Evolutionary conservation across 2,329 filamentous ascomycete species (phyloP).

Genomic region (Penicillium sp.): DNA sequence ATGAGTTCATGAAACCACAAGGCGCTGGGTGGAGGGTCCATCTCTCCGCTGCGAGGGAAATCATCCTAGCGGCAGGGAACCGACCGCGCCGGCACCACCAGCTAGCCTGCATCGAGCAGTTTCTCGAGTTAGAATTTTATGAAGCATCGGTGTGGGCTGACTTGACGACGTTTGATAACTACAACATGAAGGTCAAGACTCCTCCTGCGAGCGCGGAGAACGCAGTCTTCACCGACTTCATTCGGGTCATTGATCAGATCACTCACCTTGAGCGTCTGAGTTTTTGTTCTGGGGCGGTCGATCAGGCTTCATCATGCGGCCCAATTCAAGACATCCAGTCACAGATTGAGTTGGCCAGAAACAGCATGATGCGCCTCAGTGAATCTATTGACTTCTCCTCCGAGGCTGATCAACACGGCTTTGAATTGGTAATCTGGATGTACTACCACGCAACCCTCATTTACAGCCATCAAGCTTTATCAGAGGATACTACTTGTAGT

Average conservation of each 20-base stretch:
- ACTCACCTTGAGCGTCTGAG: conserved; percentile 14
- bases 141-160: conserved; percentile 15
- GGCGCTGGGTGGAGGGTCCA: conserved; percentile 18
- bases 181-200: conserved; percentile 7
- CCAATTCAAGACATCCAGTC: not conserved
- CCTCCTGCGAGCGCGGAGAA: conserved; percentile 9
- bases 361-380: conserved; percentile 3
- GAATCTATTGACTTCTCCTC: conserved; percentile 4
- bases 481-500: not conserved
- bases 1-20: conserved; percentile 21
- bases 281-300: not conserved
- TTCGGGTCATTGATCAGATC: conserved; percentile 20
- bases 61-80: conserved; percentile 10
- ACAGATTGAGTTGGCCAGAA: conserved; percentile 3
- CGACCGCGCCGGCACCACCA: not conserved
- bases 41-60: conserved; percentile 19
- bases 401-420: conserved; percentile 12
- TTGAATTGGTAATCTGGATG: conserved; percentile 15
- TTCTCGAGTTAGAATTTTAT: conserved; percentile 21
- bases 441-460: conserved; percentile 22
- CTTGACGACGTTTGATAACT: conserved; percentile 16
- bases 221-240: conserved; percentile 19
- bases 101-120: conserved; percentile 14
- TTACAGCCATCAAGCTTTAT: conserved; percentile 19
- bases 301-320: not conserved